Conservation (phyloP, 2,329 filamentous ascomycete species). For the Sporothrix protearum region DNA sequence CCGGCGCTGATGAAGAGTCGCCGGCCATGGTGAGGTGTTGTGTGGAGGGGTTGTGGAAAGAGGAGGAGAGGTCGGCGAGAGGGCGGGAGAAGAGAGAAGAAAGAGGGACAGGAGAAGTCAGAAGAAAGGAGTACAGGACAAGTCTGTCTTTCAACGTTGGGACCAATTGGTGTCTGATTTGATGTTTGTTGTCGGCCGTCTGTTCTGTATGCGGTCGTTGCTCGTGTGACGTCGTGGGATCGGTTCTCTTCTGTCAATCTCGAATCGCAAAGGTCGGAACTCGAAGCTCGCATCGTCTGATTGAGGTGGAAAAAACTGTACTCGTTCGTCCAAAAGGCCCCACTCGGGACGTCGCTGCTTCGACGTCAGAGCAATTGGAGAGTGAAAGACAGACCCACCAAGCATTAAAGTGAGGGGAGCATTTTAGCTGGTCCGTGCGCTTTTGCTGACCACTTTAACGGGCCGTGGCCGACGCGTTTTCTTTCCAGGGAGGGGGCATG, state of each 20-base stretch:
- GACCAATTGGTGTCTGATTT: background rate
- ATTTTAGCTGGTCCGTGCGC: background rate
- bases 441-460: conserved; percentile 8
- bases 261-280: background rate
- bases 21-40: conserved; percentile 9
- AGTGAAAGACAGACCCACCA: background rate
- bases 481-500: background rate
- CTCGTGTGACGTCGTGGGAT: background rate
- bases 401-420: conserved; percentile 5
- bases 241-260: too few species aligned
- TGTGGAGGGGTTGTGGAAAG: background rate
- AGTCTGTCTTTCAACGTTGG: background rate
- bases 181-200: background rate
- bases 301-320: background rate
- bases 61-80: background rate
- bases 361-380: background rate
- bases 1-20: background rate
- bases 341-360: background rate
- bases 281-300: background rate
- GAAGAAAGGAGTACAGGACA: background rate
- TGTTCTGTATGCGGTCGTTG: background rate
- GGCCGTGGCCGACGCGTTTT: conserved; percentile 16
- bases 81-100: background rate
- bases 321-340: background rate
- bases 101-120: background rate